These are phyloP conservation scores for Cutaneotrichosporon dermatis DNA, from an alignment of 1,284 basidiomycete species.

Conservation along the genomic window DNA sequence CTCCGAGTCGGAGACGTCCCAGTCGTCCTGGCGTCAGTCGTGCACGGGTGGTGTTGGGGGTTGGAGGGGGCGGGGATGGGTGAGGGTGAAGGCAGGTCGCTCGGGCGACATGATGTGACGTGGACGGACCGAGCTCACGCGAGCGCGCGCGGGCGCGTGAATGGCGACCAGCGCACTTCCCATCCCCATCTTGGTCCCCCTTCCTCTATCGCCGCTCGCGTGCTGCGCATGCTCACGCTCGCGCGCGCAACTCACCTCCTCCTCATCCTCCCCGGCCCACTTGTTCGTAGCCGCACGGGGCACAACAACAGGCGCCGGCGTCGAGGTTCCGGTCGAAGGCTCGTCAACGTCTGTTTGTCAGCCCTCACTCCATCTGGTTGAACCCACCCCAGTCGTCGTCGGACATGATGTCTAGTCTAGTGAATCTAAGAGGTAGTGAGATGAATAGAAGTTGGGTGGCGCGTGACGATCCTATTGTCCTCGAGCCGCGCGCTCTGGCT, in stretches of 20 bases:
- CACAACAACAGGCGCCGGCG: conserved; percentile 45
- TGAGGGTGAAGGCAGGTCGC: no score
- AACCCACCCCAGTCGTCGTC: conserved; percentile 44
- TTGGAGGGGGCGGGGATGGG: no score
- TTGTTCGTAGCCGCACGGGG: conserved; percentile 50
- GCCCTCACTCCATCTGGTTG: not conserved
- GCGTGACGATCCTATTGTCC: no score
- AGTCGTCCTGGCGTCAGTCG: conserved; percentile 65
- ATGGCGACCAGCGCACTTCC: no score
- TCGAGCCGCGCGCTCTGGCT: not conserved
- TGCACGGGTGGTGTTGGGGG: no score
- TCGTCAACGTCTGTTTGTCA: conserved; percentile 51
- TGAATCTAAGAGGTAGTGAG: not conserved
- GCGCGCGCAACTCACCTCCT: conserved; percentile 61
- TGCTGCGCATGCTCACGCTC: conserved; percentile 15
- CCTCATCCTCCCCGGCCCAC: conserved; percentile 83
- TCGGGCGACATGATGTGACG: no score
- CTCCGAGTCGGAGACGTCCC: conserved; percentile 82
- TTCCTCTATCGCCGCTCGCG: no score
- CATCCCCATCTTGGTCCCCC: no score
- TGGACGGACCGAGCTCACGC: no score
- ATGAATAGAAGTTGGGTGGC: not conserved
- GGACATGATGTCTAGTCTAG: conserved; percentile 25
- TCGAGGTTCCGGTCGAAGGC: conserved; percentile 47
- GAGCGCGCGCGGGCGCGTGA: no score